Evolutionary conservation across 2,329 filamentous ascomycete species (phyloP).

Genomic region (Venturia carpophila): DNA sequence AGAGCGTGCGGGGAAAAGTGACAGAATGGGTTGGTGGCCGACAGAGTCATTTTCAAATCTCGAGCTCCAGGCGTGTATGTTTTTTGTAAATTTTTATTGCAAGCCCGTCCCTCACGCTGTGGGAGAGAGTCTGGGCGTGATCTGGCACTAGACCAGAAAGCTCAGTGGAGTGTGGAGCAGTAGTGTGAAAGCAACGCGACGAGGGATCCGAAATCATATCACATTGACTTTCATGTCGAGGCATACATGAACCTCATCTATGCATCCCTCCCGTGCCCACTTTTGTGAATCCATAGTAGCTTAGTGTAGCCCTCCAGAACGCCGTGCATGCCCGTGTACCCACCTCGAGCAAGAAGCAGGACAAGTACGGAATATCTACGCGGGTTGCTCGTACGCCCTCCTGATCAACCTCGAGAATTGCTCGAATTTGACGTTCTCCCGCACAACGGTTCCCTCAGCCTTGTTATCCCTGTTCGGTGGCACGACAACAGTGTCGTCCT

Average conservation of each 20-base stretch:
- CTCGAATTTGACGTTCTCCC: slow-evolving; percentile 89
- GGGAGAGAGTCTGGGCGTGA: too few species aligned
- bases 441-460: slow-evolving; percentile 88
- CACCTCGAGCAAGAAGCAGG: background rate
- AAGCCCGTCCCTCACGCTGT: too few species aligned
- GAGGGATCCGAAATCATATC: background rate
- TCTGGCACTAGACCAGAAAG: too few species aligned
- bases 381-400: slow-evolving; percentile 77
- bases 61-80: too few species aligned
- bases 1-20: too few species aligned
- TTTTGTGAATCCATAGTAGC: background rate
- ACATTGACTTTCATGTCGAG: background rate
- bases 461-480: slow-evolving; percentile 96
- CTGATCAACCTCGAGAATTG: slow-evolving; percentile 74
- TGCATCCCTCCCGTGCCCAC: slow-evolving; percentile 4
- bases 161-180: too few species aligned
- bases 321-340: background rate
- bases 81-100: too few species aligned
- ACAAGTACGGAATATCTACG: slow-evolving; percentile 26
- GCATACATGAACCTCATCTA: background rate
- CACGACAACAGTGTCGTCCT: slow-evolving; percentile 59
- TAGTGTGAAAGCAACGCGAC: too few species aligned
- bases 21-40: too few species aligned
- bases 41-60: too few species aligned
- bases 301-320: background rate